Conservation (phyloP, 148 eudicot genomes). For the Camellia sinensis region DNA sequence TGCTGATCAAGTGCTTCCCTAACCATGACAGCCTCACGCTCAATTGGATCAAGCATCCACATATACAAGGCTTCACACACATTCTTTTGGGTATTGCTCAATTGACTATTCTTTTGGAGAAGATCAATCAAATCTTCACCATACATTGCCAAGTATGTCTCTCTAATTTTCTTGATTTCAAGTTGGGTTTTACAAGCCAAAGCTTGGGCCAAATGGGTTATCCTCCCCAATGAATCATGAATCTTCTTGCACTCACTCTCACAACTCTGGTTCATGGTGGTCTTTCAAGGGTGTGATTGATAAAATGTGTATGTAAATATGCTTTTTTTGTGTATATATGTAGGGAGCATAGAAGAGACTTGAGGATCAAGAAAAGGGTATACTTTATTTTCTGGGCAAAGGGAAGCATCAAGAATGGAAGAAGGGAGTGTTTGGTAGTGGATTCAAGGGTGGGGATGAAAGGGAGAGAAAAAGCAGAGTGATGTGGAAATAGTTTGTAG, state of each 20-base stretch:
- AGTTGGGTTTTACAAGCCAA: slow-evolving; percentile 24
- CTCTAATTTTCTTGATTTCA: slow-evolving; percentile 44
- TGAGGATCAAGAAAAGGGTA: slow-evolving; percentile 18
- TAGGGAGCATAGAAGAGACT: neutral
- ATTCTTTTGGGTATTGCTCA: neutral
- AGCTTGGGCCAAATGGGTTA: slow-evolving; percentile 29
- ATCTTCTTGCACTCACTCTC: slow-evolving; percentile 59
- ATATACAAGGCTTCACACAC: slow-evolving; percentile 26
- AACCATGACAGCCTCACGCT: slow-evolving; percentile 57
- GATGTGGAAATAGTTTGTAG: slow-evolving; percentile 22
- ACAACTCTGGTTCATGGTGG: slow-evolving; percentile 19
- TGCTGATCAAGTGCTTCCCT: slow-evolving; percentile 53
- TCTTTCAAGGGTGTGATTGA: slow-evolving; percentile 15
- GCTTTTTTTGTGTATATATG: neutral
- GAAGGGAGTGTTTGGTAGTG: neutral
- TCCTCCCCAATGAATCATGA: slow-evolving; percentile 41
- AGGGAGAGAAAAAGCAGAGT: neutral
- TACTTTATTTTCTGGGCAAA: neutral
- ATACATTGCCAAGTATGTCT: slow-evolving; percentile 50
- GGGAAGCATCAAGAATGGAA: neutral
- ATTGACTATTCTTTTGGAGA: slow-evolving; percentile 24
- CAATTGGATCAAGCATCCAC: slow-evolving; percentile 55
- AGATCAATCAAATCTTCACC: slow-evolving; percentile 41
- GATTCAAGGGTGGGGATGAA: neutral
- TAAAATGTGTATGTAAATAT: neutral